Evolutionary conservation across 805 yeast genomes (phyloP), one percentile per base, ranked within the genome.

Genomic region (Candida pseudoglaebosa): DNA sequence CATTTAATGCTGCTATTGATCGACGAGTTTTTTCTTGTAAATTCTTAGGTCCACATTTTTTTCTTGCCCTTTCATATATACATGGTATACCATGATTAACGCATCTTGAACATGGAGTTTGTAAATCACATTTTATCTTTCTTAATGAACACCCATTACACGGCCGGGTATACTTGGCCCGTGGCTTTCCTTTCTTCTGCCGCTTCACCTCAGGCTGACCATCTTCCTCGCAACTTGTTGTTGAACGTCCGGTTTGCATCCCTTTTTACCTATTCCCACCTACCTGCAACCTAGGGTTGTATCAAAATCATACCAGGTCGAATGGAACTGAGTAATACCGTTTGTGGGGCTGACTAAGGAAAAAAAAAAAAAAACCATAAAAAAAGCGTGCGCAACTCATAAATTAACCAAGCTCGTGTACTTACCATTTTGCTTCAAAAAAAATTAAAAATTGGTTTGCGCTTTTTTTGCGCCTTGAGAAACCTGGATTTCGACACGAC

Each of bases 91-190:
- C 47, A 45, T 60, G 61, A 14, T 51, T 47, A 2, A 47, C 38
- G 44, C 72, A 66, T 26, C 61, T 46, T 1, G 52, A 41, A 42
- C 72, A 66, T 5, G 68, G 68, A 16, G 48, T 49, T 31, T 42
- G 34, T 16, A 47, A 49, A 38, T 61, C 61, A 46, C 72, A 66
- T 15, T 60, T 52, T 32, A 64, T 58, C 35, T 65, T 60, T 20
- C 71, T 40, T 34, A 62, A 46, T 9, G 70, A 60, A 48, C 72
- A 66, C 2, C 60, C 64, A 46, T 66, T 71, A 44, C 72, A 66
- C 4, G 72, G 70, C 19, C 69, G 45, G 5, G 62, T 45, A 35
- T 59, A 55, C 34, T 54, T 53, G 38, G 59, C 45, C 31, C 53
- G 34, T 2, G 47, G 40, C n/a, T 44, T 48, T 34, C 37, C 6